These are phyloP conservation scores for Polygonum maritimum DNA, from an alignment of 148 eudicot species.

Conservation along the genomic window DNA sequence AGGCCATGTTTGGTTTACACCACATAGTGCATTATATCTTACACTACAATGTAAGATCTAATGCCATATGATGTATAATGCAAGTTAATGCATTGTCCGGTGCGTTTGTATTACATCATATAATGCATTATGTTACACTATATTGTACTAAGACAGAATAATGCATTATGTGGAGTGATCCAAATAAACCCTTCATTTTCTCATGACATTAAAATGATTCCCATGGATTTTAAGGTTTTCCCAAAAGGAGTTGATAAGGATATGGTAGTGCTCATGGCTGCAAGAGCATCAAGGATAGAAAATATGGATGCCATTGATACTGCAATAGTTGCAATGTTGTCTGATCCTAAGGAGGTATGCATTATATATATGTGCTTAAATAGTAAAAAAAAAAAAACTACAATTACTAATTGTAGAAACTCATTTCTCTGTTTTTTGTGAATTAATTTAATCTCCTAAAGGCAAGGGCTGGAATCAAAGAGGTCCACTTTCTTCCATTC, in stretches of 20 bases:
- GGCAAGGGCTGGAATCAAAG: constrained; percentile 50
- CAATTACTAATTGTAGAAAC: too few relatives aligned
- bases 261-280: constrained; percentile 53
- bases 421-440: background rate
- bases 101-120: too few relatives aligned
- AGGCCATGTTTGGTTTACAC: too few relatives aligned
- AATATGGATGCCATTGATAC: constrained; percentile 57
- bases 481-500: constrained; percentile 54
- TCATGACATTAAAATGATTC: background rate
- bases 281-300: constrained; percentile 58
- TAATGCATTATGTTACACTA: too few relatives aligned
- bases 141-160: too few relatives aligned
- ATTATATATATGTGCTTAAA: background rate
- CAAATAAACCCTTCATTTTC: background rate
- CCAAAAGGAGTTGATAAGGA: constrained; percentile 39
- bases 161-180: too few relatives aligned
- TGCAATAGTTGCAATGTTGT: constrained; percentile 47
- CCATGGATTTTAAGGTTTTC: constrained; percentile 25
- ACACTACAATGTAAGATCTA: too few relatives aligned
- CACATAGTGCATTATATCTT: too few relatives aligned
- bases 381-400: background rate
- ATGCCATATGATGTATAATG: too few relatives aligned
- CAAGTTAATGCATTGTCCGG: too few relatives aligned
- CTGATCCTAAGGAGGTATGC: constrained; percentile 46
- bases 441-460: constrained; percentile 10